A percentile compares a stretch with the other conserved stretches of the same genome.
phyloP scores from a whole-genome alignment of 306 rosid species.

The Dalbergia cochinchinensis region DNA sequence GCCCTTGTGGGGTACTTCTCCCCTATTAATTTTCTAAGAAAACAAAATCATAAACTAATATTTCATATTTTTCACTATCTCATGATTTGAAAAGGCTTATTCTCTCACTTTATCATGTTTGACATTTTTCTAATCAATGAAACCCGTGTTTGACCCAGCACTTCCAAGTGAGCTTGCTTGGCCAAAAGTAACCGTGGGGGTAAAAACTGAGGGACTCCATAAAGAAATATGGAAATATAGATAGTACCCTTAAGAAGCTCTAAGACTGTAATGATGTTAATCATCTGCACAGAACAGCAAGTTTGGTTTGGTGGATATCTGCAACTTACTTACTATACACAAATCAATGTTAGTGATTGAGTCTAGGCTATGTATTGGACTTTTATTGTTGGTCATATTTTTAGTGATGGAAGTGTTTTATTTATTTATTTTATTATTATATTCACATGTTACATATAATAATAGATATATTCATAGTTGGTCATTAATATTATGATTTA shows the following conservation, averaged over 20 bases:
- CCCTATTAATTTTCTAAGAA: neutral
- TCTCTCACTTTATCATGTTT: neutral
- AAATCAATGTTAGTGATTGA: neutral
- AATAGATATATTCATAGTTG: too few relatives aligned
- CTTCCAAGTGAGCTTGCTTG: neutral
- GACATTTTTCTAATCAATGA: conserved; percentile 3
- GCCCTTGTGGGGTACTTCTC: conserved; percentile 23
- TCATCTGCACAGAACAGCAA: neutral
- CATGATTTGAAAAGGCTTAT: neutral
- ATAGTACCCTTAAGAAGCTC: neutral
- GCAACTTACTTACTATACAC: neutral
- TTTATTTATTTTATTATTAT: too few relatives aligned
- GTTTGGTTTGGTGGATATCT: neutral
- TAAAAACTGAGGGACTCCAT: too few relatives aligned
- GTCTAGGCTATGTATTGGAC: too few relatives aligned
- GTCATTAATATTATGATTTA: too few relatives aligned
- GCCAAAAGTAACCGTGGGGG: neutral
- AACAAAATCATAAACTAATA: neutral
- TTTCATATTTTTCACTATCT: neutral
- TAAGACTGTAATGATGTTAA: neutral
- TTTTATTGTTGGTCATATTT: too few relatives aligned
- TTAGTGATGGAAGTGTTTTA: too few relatives aligned
- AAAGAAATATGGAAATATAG: neutral
- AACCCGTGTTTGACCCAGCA: neutral
- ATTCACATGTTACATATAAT: too few relatives aligned